A percentile compares a stretch with the other conserved stretches of the same genome.
These are phyloP conservation scores for Fusarium heterosporum DNA, from an alignment of 2,329 filamentous ascomycete genomes.

Conservation along the genomic window DNA sequence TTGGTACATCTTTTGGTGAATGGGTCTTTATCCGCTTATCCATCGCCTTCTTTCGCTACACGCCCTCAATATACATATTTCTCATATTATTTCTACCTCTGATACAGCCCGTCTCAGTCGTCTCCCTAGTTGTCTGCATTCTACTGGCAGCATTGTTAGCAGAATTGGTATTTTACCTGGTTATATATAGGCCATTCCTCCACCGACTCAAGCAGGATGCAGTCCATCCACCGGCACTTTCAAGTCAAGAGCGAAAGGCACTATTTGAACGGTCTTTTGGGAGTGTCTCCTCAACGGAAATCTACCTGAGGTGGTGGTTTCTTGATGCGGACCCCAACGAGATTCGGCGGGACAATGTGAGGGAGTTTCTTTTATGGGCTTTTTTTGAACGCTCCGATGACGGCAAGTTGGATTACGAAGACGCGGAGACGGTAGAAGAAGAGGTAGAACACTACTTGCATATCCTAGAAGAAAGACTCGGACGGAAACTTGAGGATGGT, in stretches of 20 bases:
- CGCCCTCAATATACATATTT: constrained; percentile 55
- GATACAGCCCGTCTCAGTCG: constrained; percentile 26
- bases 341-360: constrained; percentile 74
- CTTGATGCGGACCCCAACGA: constrained; percentile 67
- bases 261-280: constrained; percentile 68
- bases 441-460: constrained; percentile 63
- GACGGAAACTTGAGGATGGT: constrained; percentile 63
- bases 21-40: constrained; percentile 59
- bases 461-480: constrained; percentile 65
- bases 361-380: constrained; percentile 75
- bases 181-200: constrained; percentile 58
- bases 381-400: constrained; percentile 65
- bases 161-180: constrained; percentile 58
- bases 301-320: constrained; percentile 74
- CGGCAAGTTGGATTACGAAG: constrained; percentile 9
- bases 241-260: constrained; percentile 60
- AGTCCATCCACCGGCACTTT: constrained; percentile 56
- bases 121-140: constrained; percentile 27
- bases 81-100: constrained; percentile 47
- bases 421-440: constrained; percentile 50
- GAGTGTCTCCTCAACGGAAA: constrained; percentile 65
- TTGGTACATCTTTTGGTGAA: constrained; percentile 54
- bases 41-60: constrained; percentile 59
- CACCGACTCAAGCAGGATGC: constrained; percentile 54
- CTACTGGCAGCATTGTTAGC: constrained; percentile 50